Evolutionary conservation across 768 basidiomycete genomes (phyloP).

Genomic region (Macrocybe gigantea): DNA sequence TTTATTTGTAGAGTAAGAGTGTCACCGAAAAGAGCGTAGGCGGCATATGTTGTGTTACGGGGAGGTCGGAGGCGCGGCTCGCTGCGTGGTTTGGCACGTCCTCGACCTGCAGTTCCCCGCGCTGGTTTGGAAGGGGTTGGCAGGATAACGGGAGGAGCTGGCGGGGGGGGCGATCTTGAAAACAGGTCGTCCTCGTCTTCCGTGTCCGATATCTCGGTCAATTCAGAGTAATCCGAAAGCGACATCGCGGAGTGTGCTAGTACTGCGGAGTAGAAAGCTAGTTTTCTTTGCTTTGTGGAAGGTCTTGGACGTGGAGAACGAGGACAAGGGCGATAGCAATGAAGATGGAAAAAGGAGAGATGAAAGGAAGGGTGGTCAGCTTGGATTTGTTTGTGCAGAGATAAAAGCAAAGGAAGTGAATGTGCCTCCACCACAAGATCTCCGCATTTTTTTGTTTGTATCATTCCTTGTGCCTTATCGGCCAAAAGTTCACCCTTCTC

Average conservation of each 20-base stretch:
- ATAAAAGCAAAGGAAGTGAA: background rate
- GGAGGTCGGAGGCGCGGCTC: conserved; percentile 27
- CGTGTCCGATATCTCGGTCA: conserved; percentile 39
- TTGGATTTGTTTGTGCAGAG: background rate
- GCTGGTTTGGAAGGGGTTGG: conserved; percentile 14
- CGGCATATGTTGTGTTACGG: conserved; percentile 33
- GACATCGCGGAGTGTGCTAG: background rate
- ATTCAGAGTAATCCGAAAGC: conserved; percentile 28
- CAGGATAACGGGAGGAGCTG: background rate
- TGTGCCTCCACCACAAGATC: background rate
- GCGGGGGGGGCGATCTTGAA: conserved; percentile 1
- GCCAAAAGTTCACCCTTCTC: no score
- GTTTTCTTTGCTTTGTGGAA: background rate
- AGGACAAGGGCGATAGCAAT: background rate
- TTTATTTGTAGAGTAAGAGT: background rate
- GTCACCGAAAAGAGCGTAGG: conserved; percentile 38
- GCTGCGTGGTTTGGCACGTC: conserved; percentile 18
- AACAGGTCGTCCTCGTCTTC: conserved; percentile 29
- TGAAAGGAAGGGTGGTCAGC: background rate
- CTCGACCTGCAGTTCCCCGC: background rate
- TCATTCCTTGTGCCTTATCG: background rate
- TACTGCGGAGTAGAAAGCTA: background rate
- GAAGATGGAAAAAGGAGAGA: background rate
- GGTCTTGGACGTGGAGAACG: background rate
- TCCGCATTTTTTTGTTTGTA: background rate